These are phyloP conservation scores for Talaromyces thailandensis DNA, from an alignment of 495 filamentous ascomycete species.

Conservation along the genomic window DNA sequence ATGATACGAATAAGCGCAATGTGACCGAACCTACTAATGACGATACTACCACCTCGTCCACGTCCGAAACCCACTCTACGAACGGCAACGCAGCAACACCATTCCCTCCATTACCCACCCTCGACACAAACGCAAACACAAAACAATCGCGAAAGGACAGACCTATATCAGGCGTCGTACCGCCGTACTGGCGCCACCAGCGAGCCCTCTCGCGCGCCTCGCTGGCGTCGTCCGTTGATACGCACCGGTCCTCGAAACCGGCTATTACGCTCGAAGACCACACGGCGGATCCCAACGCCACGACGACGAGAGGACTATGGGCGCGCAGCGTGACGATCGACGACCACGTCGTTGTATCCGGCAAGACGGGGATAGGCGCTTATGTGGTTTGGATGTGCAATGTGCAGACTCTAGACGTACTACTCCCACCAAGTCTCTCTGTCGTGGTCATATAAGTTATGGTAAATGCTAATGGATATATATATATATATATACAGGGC, in stretches of 20 bases:
- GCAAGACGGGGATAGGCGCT: slow-evolving; percentile 52
- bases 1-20: background rate
- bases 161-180: slow-evolving; percentile 32
- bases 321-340: slow-evolving; percentile 56
- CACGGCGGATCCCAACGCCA: slow-evolving; percentile 50
- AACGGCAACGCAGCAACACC: slow-evolving; percentile 8
- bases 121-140: slow-evolving; percentile 2
- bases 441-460: background rate
- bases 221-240: slow-evolving; percentile 29
- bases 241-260: slow-evolving; percentile 13
- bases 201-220: slow-evolving; percentile 34
- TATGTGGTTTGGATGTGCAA: slow-evolving; percentile 71
- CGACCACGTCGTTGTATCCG: slow-evolving; percentile 57
- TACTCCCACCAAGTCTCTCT: slow-evolving; percentile 13
- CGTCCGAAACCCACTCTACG: background rate
- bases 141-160: slow-evolving; percentile 16
- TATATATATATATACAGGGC: slow-evolving; percentile 35
- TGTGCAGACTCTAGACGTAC: slow-evolving; percentile 60
- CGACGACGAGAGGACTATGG: slow-evolving; percentile 56
- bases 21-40: background rate
- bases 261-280: slow-evolving; percentile 64
- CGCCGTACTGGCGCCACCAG: slow-evolving; percentile 44
- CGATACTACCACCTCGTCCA: background rate
- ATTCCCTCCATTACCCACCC: background rate
- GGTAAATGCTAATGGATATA: background rate